These are phyloP conservation scores for Cenchrus purpureus DNA, from an alignment of 176 grass and related monocot species.

Conservation along the genomic window DNA sequence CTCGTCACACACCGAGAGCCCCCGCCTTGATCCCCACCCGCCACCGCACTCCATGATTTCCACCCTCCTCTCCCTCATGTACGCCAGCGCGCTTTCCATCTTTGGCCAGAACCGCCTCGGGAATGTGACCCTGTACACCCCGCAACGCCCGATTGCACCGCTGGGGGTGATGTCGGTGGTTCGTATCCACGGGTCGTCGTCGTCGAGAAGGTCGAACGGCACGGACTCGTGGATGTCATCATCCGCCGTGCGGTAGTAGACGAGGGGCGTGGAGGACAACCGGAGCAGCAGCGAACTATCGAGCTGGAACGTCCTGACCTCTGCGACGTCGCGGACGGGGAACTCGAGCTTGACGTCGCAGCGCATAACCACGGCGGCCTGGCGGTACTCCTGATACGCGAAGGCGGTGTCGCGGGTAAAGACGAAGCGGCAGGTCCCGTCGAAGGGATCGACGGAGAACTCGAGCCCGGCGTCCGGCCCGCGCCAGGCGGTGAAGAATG, in stretches of 20 bases:
- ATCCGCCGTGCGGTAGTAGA: slow-evolving; percentile 77
- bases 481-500: slow-evolving; percentile 71
- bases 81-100: slow-evolving; percentile 52
- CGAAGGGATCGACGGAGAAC: slow-evolving; percentile 81
- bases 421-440: slow-evolving; percentile 58
- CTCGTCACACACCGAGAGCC: slow-evolving; percentile 51
- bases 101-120: slow-evolving; percentile 58
- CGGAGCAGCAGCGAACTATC: slow-evolving; percentile 60
- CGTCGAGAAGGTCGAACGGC: slow-evolving; percentile 71
- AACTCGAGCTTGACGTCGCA: slow-evolving; percentile 87
- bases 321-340: slow-evolving; percentile 49
- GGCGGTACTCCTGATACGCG: slow-evolving; percentile 42
- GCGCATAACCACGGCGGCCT: slow-evolving; percentile 46
- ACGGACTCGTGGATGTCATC: slow-evolving; percentile 74
- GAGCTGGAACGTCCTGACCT: slow-evolving; percentile 46
- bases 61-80: slow-evolving; percentile 66
- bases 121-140: slow-evolving; percentile 61
- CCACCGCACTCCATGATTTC: slow-evolving; percentile 13
- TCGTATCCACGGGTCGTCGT: slow-evolving; percentile 88
- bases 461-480: slow-evolving; percentile 48
- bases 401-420: slow-evolving; percentile 72
- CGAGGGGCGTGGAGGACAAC: slow-evolving; percentile 35
- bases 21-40: slow-evolving; percentile 8
- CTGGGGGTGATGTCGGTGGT: slow-evolving; percentile 70
- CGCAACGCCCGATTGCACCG: slow-evolving; percentile 64